A percentile compares a stretch with the other conserved stretches of the same genome.
phyloP scores from a whole-genome alignment of 345 rosid genomes.

The Citrus trifoliata region DNA sequence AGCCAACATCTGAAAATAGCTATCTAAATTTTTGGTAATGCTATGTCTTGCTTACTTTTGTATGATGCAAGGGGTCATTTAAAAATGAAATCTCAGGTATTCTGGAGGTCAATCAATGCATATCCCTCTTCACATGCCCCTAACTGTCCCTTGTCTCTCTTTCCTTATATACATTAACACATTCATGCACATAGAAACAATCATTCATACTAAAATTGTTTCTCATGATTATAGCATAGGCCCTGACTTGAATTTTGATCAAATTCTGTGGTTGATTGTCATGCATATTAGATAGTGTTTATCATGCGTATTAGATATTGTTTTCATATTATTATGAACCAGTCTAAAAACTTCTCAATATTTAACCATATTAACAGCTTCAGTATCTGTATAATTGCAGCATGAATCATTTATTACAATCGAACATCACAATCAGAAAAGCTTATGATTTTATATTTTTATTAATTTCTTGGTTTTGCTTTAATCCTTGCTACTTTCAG shows the following conservation, averaged over 20 bases:
- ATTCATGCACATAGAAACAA: neutral
- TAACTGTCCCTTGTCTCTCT: neutral
- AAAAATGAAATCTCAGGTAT: neutral
- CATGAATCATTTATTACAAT: neutral
- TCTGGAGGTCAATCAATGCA: neutral
- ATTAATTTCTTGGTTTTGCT: neutral
- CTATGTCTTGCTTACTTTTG: neutral
- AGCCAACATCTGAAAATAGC: neutral
- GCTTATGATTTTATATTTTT: neutral
- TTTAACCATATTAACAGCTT: constrained; percentile 1
- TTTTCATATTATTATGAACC: neutral
- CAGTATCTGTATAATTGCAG: neutral
- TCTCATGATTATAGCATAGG: neutral
- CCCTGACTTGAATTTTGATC: neutral
- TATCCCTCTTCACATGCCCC: neutral
- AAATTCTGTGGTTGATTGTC: neutral
- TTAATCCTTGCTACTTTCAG: constrained; percentile 37
- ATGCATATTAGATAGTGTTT: neutral
- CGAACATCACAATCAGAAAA: neutral
- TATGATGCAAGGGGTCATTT: neutral
- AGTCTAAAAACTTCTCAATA: neutral
- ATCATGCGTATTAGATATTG: neutral
- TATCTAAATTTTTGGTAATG: neutral
- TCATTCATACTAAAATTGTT: neutral
- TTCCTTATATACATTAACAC: neutral